These are phyloP conservation scores for Lasiodiplodia hormozganensis DNA, from an alignment of 2,329 filamentous ascomycete species.

Conservation along the genomic window DNA sequence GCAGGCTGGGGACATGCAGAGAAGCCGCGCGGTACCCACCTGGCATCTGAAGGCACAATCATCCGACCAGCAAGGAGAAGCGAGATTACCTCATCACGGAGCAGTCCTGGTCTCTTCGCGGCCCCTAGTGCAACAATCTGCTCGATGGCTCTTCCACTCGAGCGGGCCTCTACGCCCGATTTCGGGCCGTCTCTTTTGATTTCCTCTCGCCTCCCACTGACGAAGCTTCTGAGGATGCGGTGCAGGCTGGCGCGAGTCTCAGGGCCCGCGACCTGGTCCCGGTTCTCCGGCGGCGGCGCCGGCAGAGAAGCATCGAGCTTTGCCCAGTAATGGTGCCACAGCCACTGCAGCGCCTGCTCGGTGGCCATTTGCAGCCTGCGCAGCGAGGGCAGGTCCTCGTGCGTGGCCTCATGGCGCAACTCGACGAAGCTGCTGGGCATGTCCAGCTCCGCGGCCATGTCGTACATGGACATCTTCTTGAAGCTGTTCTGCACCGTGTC, in stretches of 20 bases:
- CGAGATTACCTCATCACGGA: constrained; percentile 23
- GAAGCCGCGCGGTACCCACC: constrained; percentile 11
- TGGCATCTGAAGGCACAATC: constrained; percentile 26
- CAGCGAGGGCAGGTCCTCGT: constrained; percentile 83
- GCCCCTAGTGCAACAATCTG: constrained; percentile 15
- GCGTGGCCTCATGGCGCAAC: constrained; percentile 86
- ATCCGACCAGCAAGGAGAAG: constrained; percentile 28
- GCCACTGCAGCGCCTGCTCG: constrained; percentile 76
- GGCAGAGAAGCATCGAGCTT: constrained; percentile 48
- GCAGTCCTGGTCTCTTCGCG: constrained; percentile 1
- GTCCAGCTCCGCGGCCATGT: constrained; percentile 70
- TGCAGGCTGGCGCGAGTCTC: constrained; percentile 13
- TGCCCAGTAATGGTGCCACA: constrained; percentile 89
- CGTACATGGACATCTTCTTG: constrained; percentile 74
- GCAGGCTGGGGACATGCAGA: constrained; percentile 22
- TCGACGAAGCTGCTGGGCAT: constrained; percentile 84
- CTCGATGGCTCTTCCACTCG: background rate
- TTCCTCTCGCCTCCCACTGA: constrained; percentile 21
- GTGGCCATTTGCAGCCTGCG: constrained; percentile 74
- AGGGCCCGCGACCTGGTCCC: background rate
- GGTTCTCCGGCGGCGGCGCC: constrained; percentile 25
- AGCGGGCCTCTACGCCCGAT: constrained; percentile 22
- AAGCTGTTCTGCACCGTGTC: constrained; percentile 73
- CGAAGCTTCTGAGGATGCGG: constrained; percentile 24
- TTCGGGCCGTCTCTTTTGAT: constrained; percentile 27